Percentiles rank a stretch among this genome's conserved stretches.
Evolutionary conservation across 345 rosid species (phyloP).

Genomic region (Boechera stricta): DNA sequence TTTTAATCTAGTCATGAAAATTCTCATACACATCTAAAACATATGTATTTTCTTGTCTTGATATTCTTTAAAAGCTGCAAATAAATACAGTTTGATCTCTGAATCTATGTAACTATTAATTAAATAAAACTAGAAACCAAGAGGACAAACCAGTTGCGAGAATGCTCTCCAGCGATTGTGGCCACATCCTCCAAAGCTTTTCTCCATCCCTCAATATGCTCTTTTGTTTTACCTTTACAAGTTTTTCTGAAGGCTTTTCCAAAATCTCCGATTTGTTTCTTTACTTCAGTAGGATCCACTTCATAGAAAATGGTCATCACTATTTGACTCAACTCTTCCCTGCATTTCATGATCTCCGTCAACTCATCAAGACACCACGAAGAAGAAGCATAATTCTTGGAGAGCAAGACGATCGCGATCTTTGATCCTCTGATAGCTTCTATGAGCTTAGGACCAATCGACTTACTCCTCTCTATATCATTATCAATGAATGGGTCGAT

Average conservation of each 20-base stretch:
- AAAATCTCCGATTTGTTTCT: neutral
- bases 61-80: too few relatives aligned
- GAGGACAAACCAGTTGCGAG: neutral
- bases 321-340: neutral
- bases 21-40: neutral
- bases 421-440: conserved; percentile 2
- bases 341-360: neutral
- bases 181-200: neutral
- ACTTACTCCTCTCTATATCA: neutral
- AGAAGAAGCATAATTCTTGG: neutral
- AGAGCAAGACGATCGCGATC: conserved; percentile 4
- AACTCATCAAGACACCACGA: conserved; percentile 9
- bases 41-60: neutral
- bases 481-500: neutral
- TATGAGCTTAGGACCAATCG: neutral
- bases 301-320: conserved; percentile 1
- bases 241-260: neutral
- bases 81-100: too few relatives aligned
- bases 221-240: neutral
- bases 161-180: neutral
- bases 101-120: too few relatives aligned
- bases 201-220: neutral
- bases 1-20: too few relatives aligned
- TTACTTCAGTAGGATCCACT: neutral
- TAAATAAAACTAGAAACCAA: too few relatives aligned